Evolutionary conservation across 140 eudicot genomes (phyloP).

Genomic region (Cichorium intybus): DNA sequence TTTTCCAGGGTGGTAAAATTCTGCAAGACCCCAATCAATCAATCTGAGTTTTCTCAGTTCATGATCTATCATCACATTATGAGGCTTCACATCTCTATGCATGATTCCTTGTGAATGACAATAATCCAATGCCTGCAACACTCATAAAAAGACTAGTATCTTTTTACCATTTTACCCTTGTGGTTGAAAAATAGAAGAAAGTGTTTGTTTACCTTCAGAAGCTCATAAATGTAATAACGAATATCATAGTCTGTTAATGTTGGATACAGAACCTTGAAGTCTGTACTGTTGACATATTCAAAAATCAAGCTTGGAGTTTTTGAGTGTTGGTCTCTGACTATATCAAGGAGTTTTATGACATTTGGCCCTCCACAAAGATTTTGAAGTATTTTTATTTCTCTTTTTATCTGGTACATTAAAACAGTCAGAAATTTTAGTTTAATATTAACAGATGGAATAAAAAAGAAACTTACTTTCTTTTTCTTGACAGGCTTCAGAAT

Average conservation of each 20-base stretch:
- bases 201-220: slow-evolving; percentile 86
- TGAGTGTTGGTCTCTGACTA: slow-evolving; percentile 88
- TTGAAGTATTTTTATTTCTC: slow-evolving; percentile 88
- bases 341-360: slow-evolving; percentile 69
- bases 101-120: slow-evolving; percentile 95
- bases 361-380: slow-evolving; percentile 90
- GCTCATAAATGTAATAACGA: slow-evolving; percentile 89
- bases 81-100: slow-evolving; percentile 99
- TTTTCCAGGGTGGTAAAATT: slow-evolving; percentile 88
- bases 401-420: slow-evolving; percentile 54
- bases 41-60: slow-evolving; percentile 76
- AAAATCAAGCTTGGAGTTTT: slow-evolving; percentile 88
- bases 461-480: slow-evolving; percentile 59
- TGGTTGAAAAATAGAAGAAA: background rate
- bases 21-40: slow-evolving; percentile 98
- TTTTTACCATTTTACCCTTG: background rate
- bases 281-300: slow-evolving; percentile 87
- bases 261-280: slow-evolving; percentile 82
- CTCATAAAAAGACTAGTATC: background rate
- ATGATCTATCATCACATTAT: slow-evolving; percentile 89
- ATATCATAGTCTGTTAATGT: slow-evolving; percentile 90
- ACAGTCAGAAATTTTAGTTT: no score
- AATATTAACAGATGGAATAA: no score
- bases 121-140: slow-evolving; percentile 81
- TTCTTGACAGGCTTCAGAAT: slow-evolving; percentile 98